Evolutionary conservation across 768 basidiomycete species (phyloP).

Genomic region (Hemileccinum impolitum): DNA sequence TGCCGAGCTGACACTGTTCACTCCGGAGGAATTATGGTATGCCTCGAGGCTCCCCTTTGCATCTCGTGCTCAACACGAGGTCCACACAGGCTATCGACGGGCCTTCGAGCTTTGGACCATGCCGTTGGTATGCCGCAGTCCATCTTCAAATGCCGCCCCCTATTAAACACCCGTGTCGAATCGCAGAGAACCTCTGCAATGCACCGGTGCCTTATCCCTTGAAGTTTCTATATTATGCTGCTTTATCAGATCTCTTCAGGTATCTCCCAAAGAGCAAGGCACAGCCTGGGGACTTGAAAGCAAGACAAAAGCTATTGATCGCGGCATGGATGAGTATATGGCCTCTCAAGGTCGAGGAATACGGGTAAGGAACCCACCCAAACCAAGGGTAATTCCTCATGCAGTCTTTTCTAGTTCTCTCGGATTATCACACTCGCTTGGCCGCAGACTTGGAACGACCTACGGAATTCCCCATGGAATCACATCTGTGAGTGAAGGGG

Average conservation of each 20-base stretch:
- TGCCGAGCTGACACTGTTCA: slow-evolving; percentile 66
- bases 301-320: slow-evolving; percentile 65
- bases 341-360: slow-evolving; percentile 57
- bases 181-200: slow-evolving; percentile 55
- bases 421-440: slow-evolving; percentile 75
- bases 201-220: slow-evolving; percentile 52
- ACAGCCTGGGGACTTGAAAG: slow-evolving; percentile 51
- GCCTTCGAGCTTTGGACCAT: slow-evolving; percentile 76
- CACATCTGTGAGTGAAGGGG: slow-evolving; percentile 56
- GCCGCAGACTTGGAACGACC: slow-evolving; percentile 67
- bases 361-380: slow-evolving; percentile 38
- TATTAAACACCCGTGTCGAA: background rate
- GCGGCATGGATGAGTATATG: slow-evolving; percentile 82
- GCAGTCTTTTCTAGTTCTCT: slow-evolving; percentile 41
- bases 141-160: background rate
- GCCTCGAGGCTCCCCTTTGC: slow-evolving; percentile 6
- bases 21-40: slow-evolving; percentile 74
- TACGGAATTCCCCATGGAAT: slow-evolving; percentile 81
- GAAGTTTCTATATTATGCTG: slow-evolving; percentile 62
- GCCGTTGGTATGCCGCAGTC: slow-evolving; percentile 54
- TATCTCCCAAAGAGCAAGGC: slow-evolving; percentile 66
- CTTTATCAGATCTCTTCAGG: slow-evolving; percentile 68
- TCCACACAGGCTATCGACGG: slow-evolving; percentile 64
- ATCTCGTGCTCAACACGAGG: slow-evolving; percentile 13
- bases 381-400: background rate